These are phyloP conservation scores for Ballota nigra DNA, from an alignment of 257 asterid species.

Conservation along the genomic window DNA sequence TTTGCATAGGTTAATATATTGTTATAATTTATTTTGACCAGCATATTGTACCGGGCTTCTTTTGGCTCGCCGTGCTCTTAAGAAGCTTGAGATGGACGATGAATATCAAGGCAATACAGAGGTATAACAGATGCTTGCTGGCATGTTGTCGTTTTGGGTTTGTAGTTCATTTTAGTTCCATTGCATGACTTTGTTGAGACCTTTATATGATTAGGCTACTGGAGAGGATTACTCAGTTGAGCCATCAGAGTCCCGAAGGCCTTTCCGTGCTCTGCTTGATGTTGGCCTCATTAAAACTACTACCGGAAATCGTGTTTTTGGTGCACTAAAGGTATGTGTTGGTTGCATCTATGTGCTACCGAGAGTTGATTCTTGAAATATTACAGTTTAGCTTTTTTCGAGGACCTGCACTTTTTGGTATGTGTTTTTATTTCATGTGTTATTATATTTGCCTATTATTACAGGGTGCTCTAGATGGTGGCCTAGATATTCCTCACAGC, in stretches of 20 bases:
- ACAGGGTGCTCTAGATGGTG: conserved; percentile 81
- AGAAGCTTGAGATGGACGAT: conserved; percentile 66
- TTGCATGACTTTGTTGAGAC: not conserved
- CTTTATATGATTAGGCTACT: conserved; percentile 41
- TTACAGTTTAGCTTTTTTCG: not conserved
- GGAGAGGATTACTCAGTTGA: conserved; percentile 78
- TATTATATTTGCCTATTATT: too few species aligned
- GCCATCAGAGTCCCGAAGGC: conserved; percentile 62
- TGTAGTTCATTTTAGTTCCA: not conserved
- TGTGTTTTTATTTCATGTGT: not conserved
- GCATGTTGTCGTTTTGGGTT: not conserved
- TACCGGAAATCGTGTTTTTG: conserved; percentile 74
- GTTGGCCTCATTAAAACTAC: conserved; percentile 65
- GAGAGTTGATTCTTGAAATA: too few species aligned
- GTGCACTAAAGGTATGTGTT: conserved; percentile 55
- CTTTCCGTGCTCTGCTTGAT: conserved; percentile 71
- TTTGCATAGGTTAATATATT: not conserved
- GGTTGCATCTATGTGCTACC: not conserved
- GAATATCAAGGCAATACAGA: conserved; percentile 72
- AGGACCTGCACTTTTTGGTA: not conserved
- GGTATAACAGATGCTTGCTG: conserved; percentile 31
- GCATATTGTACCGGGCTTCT: conserved; percentile 83
- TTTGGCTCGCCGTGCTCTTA: conserved; percentile 71
- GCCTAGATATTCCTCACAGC: conserved; percentile 78
- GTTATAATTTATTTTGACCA: conserved; percentile 18